phyloP scores from a whole-genome alignment of 306 rosid genomes.

The Citrullus mucosospermus region DNA sequence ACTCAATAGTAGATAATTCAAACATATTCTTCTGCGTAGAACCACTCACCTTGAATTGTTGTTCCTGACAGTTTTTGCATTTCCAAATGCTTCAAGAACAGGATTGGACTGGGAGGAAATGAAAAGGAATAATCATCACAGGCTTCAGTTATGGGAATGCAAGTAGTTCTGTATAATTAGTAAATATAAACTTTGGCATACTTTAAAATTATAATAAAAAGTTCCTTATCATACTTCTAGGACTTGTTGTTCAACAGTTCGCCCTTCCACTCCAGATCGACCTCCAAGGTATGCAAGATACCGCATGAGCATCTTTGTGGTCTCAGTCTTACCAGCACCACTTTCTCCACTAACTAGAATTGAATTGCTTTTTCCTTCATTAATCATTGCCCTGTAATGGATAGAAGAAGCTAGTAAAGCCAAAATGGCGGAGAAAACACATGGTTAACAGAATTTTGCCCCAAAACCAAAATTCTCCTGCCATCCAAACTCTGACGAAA shows the following conservation, averaged over 20 bases:
- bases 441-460: not conserved
- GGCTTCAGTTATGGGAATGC: not conserved
- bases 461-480: not conserved
- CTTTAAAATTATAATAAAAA: not conserved
- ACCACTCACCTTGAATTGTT: constrained; percentile 91
- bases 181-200: not conserved
- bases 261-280: constrained; percentile 98
- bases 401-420: constrained; percentile 9
- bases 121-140: not conserved
- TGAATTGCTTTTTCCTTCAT: constrained; percentile 99
- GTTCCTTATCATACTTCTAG: constrained; percentile 58
- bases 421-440: not conserved
- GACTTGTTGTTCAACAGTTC: constrained; percentile 99
- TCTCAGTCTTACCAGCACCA: constrained; percentile 99
- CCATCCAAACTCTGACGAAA: not conserved
- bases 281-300: constrained; percentile 99
- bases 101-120: constrained; percentile 76
- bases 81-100: constrained; percentile 99
- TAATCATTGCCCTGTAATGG: constrained; percentile 76
- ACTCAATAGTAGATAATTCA: not conserved
- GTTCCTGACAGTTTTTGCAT: constrained; percentile 96
- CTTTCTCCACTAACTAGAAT: constrained; percentile 98
- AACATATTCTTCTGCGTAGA: constrained; percentile 1
- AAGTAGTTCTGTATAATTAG: not conserved
- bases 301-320: constrained; percentile 98